Percentiles rank a stretch among this genome's conserved stretches.
phyloP scores from a whole-genome alignment of 1,284 basidiomycete genomes.

The Amylostereum chailletii region DNA sequence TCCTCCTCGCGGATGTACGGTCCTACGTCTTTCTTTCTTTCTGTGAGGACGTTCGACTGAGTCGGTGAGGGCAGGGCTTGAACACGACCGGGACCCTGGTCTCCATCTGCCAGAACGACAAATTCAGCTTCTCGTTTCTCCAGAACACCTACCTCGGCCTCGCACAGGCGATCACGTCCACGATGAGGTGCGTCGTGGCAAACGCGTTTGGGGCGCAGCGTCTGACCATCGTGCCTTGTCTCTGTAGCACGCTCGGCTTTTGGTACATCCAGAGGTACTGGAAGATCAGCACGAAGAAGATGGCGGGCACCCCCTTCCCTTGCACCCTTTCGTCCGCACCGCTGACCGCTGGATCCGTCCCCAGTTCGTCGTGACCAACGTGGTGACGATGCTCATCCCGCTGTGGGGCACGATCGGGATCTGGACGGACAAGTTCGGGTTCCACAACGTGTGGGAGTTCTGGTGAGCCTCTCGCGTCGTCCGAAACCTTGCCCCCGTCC shows the following conservation, averaged over 20 bases:
- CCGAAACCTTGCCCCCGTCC: too few relatives aligned
- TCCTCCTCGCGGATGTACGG: slow-evolving; percentile 67
- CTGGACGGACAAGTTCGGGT: slow-evolving; percentile 73
- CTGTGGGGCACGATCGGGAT: slow-evolving; percentile 85
- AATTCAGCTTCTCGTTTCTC: slow-evolving; percentile 66
- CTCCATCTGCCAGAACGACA: slow-evolving; percentile 70
- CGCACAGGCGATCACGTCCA: slow-evolving; percentile 65
- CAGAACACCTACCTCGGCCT: slow-evolving; percentile 74
- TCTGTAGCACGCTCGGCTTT: slow-evolving; percentile 53
- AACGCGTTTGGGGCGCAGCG: slow-evolving; percentile 10
- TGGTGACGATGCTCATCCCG: slow-evolving; percentile 70
- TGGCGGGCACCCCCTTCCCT: slow-evolving; percentile 34
- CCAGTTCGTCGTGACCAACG: slow-evolving; percentile 70
- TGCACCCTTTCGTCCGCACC: too few relatives aligned
- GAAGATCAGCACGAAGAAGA: slow-evolving; percentile 70
- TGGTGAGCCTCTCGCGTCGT: slow-evolving; percentile 35
- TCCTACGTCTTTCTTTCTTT: background rate
- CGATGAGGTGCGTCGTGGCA: slow-evolving; percentile 23
- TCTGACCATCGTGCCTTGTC: slow-evolving; percentile 3
- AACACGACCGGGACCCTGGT: slow-evolving; percentile 76
- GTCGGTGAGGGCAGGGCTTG: slow-evolving; percentile 41
- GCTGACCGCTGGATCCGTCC: background rate
- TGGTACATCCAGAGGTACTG: slow-evolving; percentile 77
- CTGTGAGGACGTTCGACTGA: background rate
- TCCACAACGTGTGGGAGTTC: slow-evolving; percentile 81